phyloP scores from a whole-genome alignment of 306 rosid genomes.

The Astragalus membranaceus region DNA sequence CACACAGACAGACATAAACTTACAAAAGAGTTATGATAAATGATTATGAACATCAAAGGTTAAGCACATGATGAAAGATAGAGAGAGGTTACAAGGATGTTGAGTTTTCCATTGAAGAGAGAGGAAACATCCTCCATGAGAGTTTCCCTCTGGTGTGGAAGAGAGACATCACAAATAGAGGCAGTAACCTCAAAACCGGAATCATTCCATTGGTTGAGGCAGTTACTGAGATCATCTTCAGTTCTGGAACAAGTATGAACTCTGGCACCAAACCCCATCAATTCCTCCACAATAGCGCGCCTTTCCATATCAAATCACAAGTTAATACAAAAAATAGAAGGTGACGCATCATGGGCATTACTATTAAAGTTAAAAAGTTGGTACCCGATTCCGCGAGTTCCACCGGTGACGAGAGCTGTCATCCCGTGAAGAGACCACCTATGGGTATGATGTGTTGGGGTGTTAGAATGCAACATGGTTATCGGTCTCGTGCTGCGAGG shows the following conservation, averaged over 20 bases:
- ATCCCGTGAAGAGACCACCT: slow-evolving; percentile 58
- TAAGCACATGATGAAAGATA: neutral
- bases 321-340: too few relatives aligned
- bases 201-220: slow-evolving; percentile 51
- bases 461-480: slow-evolving; percentile 10
- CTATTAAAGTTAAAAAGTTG: too few relatives aligned
- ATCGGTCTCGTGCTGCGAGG: neutral
- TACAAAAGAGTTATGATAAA: neutral
- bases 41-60: too few relatives aligned
- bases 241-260: slow-evolving; percentile 72
- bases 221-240: slow-evolving; percentile 32
- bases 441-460: neutral
- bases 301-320: too few relatives aligned
- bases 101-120: slow-evolving; percentile 61
- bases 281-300: slow-evolving; percentile 77
- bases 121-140: slow-evolving; percentile 51
- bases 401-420: slow-evolving; percentile 76
- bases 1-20: neutral
- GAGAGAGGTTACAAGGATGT: slow-evolving; percentile 48
- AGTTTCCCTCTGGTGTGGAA: slow-evolving; percentile 44
- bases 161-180: slow-evolving; percentile 61
- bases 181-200: slow-evolving; percentile 56
- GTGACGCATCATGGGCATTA: too few relatives aligned
- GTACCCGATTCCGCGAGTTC: slow-evolving; percentile 84
- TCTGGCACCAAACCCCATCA: slow-evolving; percentile 66